A percentile compares a stretch with the other conserved stretches of the same genome.
Evolutionary conservation across 2,329 filamentous ascomycete species (phyloP).

Genomic region (Claviceps monticola): DNA sequence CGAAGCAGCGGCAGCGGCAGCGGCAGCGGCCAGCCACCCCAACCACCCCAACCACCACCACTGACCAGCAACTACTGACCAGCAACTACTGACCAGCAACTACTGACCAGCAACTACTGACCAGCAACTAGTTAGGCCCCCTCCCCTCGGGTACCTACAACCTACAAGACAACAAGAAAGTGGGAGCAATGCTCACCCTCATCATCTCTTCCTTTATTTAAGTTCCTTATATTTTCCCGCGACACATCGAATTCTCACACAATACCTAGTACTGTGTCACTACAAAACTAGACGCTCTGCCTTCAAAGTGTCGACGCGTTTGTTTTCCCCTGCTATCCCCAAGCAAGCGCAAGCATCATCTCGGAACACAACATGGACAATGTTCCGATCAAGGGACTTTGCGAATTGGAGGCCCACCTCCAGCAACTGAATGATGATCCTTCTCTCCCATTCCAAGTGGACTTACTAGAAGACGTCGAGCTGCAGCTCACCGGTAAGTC

Average conservation of each 20-base stretch:
- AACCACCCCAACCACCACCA: no score
- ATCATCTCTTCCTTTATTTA: background rate
- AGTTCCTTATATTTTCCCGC: background rate
- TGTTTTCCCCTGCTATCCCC: background rate
- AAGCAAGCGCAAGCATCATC: slow-evolving; percentile 19
- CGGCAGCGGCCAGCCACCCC: no score
- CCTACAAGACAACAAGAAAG: no score
- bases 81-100: no score
- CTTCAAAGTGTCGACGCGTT: background rate
- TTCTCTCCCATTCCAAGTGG: slow-evolving; percentile 27
- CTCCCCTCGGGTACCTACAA: no score
- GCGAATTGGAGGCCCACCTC: slow-evolving; percentile 41
- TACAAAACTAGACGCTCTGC: background rate
- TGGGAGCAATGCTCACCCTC: no score
- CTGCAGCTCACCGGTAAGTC: slow-evolving; percentile 40
- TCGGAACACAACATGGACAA: slow-evolving; percentile 25
- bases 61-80: no score
- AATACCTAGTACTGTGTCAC: background rate
- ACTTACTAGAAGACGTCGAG: slow-evolving; percentile 44
- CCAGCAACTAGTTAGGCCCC: no score
- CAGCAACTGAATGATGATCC: slow-evolving; percentile 32
- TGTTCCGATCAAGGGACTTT: slow-evolving; percentile 36
- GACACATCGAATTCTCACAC: background rate
- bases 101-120: no score
- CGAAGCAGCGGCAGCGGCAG: background rate